These are phyloP conservation scores for Diaporthe capsici DNA, from an alignment of 2,329 filamentous ascomycete species.

Conservation along the genomic window DNA sequence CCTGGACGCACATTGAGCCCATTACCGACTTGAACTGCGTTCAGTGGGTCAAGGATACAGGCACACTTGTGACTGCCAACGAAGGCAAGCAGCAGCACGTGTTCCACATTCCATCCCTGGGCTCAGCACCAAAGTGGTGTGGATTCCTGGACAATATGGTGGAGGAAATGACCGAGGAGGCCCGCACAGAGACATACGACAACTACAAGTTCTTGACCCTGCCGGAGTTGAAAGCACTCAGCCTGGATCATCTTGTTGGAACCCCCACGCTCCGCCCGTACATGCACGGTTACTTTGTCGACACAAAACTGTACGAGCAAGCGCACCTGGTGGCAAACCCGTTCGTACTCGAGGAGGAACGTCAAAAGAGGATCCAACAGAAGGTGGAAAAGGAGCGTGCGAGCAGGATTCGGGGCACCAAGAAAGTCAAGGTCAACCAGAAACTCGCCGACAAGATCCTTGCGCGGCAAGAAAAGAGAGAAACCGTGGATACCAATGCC, in stretches of 20 bases:
- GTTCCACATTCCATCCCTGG: slow-evolving; percentile 94
- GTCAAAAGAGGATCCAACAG: slow-evolving; percentile 90
- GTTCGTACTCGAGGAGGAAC: slow-evolving; percentile 92
- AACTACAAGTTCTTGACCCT: slow-evolving; percentile 99
- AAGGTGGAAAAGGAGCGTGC: slow-evolving; percentile 98
- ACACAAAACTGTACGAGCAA: slow-evolving; percentile 95
- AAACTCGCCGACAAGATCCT: slow-evolving; percentile 81
- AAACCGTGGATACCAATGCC: slow-evolving; percentile 69
- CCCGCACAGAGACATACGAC: slow-evolving; percentile 88
- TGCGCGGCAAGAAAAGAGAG: slow-evolving; percentile 73
- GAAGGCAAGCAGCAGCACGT: slow-evolving; percentile 95
- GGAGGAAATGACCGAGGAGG: slow-evolving; percentile 96
- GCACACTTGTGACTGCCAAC: slow-evolving; percentile 97
- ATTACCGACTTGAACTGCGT: slow-evolving; percentile 95
- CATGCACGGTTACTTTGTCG: slow-evolving; percentile 99
- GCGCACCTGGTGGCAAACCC: slow-evolving; percentile 93
- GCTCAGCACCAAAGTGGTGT: slow-evolving; percentile 95
- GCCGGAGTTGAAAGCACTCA: slow-evolving; percentile 87
- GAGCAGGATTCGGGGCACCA: slow-evolving; percentile 91
- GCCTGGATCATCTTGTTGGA: slow-evolving; percentile 89
- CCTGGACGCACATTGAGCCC: slow-evolving; percentile 97
- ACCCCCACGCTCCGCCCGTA: slow-evolving; percentile 93
- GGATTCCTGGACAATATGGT: slow-evolving; percentile 97
- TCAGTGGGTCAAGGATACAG: slow-evolving; percentile 90
- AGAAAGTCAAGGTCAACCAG: slow-evolving; percentile 98